Conservation (phyloP, 2,329 filamentous ascomycete genomes). For the Trichophyton simii region DNA sequence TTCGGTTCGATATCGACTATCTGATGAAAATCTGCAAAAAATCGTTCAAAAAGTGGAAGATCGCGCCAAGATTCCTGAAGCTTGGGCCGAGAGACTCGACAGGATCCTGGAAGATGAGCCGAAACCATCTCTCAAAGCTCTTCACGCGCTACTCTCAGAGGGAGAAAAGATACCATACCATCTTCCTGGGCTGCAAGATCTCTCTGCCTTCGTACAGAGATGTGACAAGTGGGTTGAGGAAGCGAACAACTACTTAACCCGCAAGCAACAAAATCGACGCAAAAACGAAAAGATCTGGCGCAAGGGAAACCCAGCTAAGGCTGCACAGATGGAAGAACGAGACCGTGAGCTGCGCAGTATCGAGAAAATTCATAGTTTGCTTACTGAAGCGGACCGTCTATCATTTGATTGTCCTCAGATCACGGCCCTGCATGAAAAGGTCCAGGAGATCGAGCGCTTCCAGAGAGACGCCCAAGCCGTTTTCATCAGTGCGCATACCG, state of each 20-base stretch:
- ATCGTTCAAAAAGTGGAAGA: conserved; percentile 68
- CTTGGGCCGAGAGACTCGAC: conserved; percentile 83
- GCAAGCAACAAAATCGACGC: conserved; percentile 92
- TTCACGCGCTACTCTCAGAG: conserved; percentile 75
- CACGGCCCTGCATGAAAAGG: conserved; percentile 68
- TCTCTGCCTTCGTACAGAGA: conserved; percentile 82
- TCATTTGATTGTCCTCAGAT: conserved; percentile 94
- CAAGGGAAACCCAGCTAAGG: conserved; percentile 54
- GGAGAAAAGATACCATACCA: conserved; percentile 93
- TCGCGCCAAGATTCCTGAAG: conserved; percentile 71
- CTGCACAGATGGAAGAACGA: conserved; percentile 70
- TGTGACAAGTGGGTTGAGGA: conserved; percentile 98
- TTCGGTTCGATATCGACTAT: conserved; percentile 62
- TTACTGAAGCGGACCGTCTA: conserved; percentile 70
- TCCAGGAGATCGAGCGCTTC: conserved; percentile 72
- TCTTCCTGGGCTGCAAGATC: conserved; percentile 64
- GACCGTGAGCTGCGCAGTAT: conserved; percentile 77
- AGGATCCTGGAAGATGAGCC: conserved; percentile 71
- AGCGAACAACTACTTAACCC: conserved; percentile 87
- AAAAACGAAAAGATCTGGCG: conserved; percentile 88
- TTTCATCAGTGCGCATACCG: conserved; percentile 52
- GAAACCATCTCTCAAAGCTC: conserved; percentile 70
- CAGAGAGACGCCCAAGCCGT: conserved; percentile 61
- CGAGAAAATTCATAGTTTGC: conserved; percentile 72
- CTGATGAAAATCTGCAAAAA: conserved; percentile 54